Evolutionary conservation across 148 eudicot genomes (phyloP).

Genomic region (Silene conica): DNA sequence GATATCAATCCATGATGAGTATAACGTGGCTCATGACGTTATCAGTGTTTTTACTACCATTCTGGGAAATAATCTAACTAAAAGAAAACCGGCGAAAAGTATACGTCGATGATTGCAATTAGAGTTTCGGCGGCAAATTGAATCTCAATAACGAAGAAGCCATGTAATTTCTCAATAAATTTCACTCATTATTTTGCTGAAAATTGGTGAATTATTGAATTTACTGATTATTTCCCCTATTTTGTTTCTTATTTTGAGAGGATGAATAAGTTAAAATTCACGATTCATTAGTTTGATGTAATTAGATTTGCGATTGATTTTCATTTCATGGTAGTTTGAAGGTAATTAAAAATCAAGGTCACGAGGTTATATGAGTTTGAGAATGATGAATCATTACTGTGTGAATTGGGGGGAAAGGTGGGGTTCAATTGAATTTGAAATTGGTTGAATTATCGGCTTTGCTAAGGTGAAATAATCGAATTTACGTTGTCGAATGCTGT

Average conservation of each 20-base stretch:
- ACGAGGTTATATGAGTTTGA: neutral
- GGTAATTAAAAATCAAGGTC: neutral
- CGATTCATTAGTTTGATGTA: neutral
- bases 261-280: neutral
- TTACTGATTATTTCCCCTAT: neutral
- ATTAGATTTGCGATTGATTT: neutral
- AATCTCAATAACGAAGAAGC: neutral
- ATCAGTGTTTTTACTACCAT: no score
- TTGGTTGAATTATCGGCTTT: no score
- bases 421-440: no score
- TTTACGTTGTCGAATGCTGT: no score
- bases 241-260: neutral
- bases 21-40: neutral
- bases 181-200: neutral
- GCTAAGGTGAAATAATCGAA: no score
- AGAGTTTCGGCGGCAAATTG: slow-evolving; percentile 8
- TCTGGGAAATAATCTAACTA: no score
- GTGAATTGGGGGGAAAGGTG: no score
- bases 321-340: neutral
- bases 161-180: neutral
- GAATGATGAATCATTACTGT: no score
- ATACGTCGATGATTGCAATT: neutral
- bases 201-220: neutral
- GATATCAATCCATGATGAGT: no score
- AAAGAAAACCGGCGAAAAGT: neutral